Percentiles rank a stretch among this genome's conserved stretches.
These are phyloP conservation scores for Pleurotus salmoneostramineus DNA, from an alignment of 768 basidiomycete genomes.

Conservation along the genomic window DNA sequence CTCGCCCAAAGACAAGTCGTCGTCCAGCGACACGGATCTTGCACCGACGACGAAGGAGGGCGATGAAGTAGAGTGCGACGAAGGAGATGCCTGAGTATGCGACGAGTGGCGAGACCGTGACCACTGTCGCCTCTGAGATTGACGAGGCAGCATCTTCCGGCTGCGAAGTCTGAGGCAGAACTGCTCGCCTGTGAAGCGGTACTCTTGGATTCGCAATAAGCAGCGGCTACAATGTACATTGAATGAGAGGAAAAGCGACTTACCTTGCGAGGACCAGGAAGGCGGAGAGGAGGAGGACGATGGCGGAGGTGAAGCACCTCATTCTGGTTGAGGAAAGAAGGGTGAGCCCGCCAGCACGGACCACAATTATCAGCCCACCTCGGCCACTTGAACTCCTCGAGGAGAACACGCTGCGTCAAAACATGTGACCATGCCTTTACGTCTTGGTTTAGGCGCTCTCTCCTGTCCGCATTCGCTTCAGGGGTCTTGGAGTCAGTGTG, in stretches of 20 bases:
- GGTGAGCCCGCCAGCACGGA: slow-evolving; percentile 2
- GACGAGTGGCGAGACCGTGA: neutral
- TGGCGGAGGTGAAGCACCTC: slow-evolving; percentile 7
- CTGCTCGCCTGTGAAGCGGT: slow-evolving; percentile 3
- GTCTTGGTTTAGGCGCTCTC: neutral
- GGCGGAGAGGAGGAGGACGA: slow-evolving; percentile 6
- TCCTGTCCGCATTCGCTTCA: too few species aligned
- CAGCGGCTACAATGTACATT: neutral
- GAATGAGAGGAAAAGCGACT: neutral
- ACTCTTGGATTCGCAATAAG: neutral
- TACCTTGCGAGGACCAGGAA: slow-evolving; percentile 4
- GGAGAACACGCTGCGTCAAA: slow-evolving; percentile 3
- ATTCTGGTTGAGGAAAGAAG: slow-evolving; percentile 7
- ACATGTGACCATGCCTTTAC: slow-evolving; percentile 5
- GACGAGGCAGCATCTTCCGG: neutral
- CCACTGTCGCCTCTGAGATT: neutral
- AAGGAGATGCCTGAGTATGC: slow-evolving; percentile 5
- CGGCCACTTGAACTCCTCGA: neutral
- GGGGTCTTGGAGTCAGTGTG: too few species aligned
- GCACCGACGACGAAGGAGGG: neutral
- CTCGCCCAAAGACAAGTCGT: slow-evolving; percentile 3
- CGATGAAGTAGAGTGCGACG: slow-evolving; percentile 4
- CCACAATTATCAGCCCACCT: neutral
- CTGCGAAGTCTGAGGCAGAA: neutral
- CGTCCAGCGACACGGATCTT: slow-evolving; percentile 3